phyloP scores from a whole-genome alignment of 495 filamentous ascomycete species.

The Clohesyomyces aquaticus region DNA sequence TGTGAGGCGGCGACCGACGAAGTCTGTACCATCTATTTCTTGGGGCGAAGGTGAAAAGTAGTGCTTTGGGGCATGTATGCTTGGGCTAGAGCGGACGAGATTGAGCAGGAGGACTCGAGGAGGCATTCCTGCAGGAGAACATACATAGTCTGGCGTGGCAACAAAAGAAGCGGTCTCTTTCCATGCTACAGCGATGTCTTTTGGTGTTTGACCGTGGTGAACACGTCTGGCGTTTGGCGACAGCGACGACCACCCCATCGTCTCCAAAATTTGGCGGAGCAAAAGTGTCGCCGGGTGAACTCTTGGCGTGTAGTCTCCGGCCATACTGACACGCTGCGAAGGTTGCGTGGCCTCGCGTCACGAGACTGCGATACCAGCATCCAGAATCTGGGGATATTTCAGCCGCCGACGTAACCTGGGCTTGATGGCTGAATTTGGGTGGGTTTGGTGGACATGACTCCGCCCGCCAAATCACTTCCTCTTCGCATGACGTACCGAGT shows the following conservation, averaged over 20 bases:
- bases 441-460: background rate
- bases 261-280: no score
- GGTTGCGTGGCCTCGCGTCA: background rate
- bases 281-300: no score
- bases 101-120: constrained; percentile 5
- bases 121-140: constrained; percentile 29
- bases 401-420: constrained; percentile 35
- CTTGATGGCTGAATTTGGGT: background rate
- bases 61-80: constrained; percentile 2
- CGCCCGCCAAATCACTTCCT: no score
- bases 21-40: constrained; percentile 37
- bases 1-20: constrained; percentile 20
- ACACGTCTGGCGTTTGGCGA: background rate
- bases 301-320: no score
- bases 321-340: no score
- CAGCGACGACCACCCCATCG: no score
- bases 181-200: background rate
- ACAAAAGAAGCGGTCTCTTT: constrained; percentile 31
- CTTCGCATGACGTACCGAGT: no score
- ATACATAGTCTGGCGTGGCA: constrained; percentile 36
- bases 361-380: background rate
- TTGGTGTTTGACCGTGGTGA: background rate
- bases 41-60: constrained; percentile 19
- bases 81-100: constrained; percentile 1
- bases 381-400: constrained; percentile 12